These are phyloP conservation scores for Cladosporium halotolerans DNA, from an alignment of 2,329 filamentous ascomycete species.

Conservation along the genomic window DNA sequence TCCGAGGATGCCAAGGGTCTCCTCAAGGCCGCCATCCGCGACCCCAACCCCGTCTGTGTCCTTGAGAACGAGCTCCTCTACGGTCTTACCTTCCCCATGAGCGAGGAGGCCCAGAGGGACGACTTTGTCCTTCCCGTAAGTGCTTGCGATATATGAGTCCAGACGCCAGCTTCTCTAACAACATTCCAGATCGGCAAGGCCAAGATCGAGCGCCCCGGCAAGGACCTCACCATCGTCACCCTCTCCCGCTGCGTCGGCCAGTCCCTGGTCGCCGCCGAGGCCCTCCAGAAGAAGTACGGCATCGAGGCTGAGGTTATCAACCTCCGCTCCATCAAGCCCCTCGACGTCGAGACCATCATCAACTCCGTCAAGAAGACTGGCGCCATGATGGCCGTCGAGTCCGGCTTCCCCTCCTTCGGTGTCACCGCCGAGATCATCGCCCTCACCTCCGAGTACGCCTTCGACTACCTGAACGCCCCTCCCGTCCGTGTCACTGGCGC, in stretches of 20 bases:
- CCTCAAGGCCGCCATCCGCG: conserved; percentile 93
- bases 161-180: conserved; percentile 11
- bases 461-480: conserved; percentile 93
- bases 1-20: conserved; percentile 97
- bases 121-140: conserved; percentile 84
- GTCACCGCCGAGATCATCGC: conserved; percentile 90
- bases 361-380: conserved; percentile 99
- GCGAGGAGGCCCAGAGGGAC: conserved; percentile 87
- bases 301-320: conserved; percentile 96
- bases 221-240: conserved; percentile 91
- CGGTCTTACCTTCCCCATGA: conserved; percentile 93
- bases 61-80: conserved; percentile 64
- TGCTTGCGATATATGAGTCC: conserved; percentile 1
- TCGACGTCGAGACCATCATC: conserved; percentile 91
- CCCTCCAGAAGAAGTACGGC: conserved; percentile 92
- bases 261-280: conserved; percentile 78
- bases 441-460: conserved; percentile 92
- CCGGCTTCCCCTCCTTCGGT: conserved; percentile 91
- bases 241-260: conserved; percentile 94
- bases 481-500: conserved; percentile 92
- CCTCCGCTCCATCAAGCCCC: conserved; percentile 92
- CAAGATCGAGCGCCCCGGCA: conserved; percentile 94
- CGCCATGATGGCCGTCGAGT: conserved; percentile 85
- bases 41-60: conserved; percentile 90
- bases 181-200: conserved; percentile 74